Evolutionary conservation across 208 protist species (phyloP), one percentile per base, ranked within the genome.

Genomic region (Leishmania tarentolae): DNA sequence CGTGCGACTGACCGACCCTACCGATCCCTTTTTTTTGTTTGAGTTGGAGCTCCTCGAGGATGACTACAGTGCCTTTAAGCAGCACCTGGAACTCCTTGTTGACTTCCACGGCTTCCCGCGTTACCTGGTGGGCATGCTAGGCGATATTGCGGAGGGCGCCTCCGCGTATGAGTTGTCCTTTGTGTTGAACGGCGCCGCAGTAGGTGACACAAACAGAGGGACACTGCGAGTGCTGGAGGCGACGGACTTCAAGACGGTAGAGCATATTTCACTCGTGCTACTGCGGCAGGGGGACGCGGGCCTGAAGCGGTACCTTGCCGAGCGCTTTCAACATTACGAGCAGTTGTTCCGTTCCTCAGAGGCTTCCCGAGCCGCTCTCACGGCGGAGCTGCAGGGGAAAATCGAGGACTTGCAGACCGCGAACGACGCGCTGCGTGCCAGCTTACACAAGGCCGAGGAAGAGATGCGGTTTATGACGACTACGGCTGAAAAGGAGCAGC

Each of bases 21-120:
- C 65, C 3, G 93, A 97, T 76, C 90, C 94, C 0, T 97, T 97
- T 40, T 94, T 96, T 78, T 81, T 97, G 19, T 97, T 90, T 79
- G 90, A 96, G 83, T 56, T 97, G 47, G 87, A 95, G 77, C 85
- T 97, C 4, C 86, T 88, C 35, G 94, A 97, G 84, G 92, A 95
- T 76, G 94, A 97, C 86, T 97, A 97, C 80, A 87, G 87, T 35
- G 78, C 72, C 76, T 96, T 96, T 78, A 93, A 93, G 81, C 89
- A 96, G 76, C 82, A 83, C 35, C 83, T 94, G 13, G 92, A 97
- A 83, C 88, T 97, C 8, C 75, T 88, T n/a, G 92, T 97, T 0
- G 93, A 97, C 86, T 96, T 97, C 50, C 79, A 82, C 47, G 92
- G 86, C 17, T 97, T 97, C 78, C 93, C 94, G n/a, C 85, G 80